Percentiles rank a stretch among this genome's conserved stretches.
phyloP scores from a whole-genome alignment of 148 eudicot species.

The Dysphania ambrosioides region DNA sequence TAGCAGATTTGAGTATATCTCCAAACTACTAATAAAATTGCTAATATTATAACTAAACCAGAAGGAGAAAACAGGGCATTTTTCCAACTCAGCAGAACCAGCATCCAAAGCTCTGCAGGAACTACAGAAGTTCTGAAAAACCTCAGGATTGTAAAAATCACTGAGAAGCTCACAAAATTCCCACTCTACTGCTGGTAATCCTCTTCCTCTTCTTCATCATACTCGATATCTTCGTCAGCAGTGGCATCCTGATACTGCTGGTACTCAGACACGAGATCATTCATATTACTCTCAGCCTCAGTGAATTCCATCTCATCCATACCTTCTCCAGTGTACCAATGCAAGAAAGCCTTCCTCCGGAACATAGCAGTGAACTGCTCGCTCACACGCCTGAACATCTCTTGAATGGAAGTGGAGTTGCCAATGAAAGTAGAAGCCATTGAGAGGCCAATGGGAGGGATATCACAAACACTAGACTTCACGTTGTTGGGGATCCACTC shows the following conservation, averaged over 20 bases:
- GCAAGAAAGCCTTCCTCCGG: conserved; percentile 88
- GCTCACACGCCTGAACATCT: conserved; percentile 43
- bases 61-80: conserved; percentile 15
- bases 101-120: background rate
- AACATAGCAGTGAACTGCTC: conserved; percentile 46
- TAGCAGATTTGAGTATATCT: conserved; percentile 9
- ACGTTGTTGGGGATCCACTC: conserved; percentile 55
- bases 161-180: background rate
- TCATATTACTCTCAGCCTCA: conserved; percentile 80
- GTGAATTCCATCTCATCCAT: conserved; percentile 96
- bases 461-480: conserved; percentile 46
- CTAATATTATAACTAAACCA: conserved; percentile 4
- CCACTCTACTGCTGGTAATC: conserved; percentile 13
- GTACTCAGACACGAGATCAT: conserved; percentile 38
- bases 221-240: conserved; percentile 39
- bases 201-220: conserved; percentile 35
- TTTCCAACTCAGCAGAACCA: conserved; percentile 13
- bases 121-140: background rate
- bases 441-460: conserved; percentile 39
- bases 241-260: conserved; percentile 44
- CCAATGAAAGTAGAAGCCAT: conserved; percentile 46
- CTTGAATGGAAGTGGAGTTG: conserved; percentile 43
- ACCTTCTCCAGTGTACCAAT: conserved; percentile 87
- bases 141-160: background rate
- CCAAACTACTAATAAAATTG: conserved; percentile 11